Base-by-base conservation (phyloP, 2,329 filamentous ascomycete species). In the Celoporthe dispersa region DNA sequence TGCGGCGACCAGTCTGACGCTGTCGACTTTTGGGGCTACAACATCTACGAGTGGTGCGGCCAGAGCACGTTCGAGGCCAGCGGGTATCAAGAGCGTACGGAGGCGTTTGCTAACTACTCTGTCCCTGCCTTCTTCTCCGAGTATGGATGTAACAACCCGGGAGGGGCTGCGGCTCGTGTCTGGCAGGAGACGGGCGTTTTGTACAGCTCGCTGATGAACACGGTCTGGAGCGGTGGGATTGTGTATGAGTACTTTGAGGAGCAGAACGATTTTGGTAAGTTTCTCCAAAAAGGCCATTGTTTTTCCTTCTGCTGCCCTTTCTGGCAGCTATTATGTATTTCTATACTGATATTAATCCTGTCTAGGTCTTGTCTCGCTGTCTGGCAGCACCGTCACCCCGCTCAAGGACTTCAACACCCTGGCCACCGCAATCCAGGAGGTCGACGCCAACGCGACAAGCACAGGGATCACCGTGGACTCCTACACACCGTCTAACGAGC, bases 1-100 rank as follows among this genome's bases (percentile, higher is more conserved):
- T 99, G 96, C 79, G 93, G 94, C 71, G 80, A 85, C 44, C 83
- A 69, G 48, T 22, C 39, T 3, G 41, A 25, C 83, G 78, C 92
- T 70, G 97, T 98, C 74, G 96, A 99, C 82, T 98, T 97, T 86
- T 98, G 94, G 93, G 96, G 96, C 70, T 98, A 98, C 91, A 99
- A 99, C 87, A 97, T 98, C 84, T 99, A 98, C 88, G 97, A 94
- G 66, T 99, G 96, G 96, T 99, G 96, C 80, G 96, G 95, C 75
- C 81, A 94, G 75, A 97, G 92, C 78, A 89, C 85, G 76, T 96
- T 92, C 84, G 78, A 85, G 51, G 78, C 86, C 70, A 98, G 96
- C 4, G 93, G 94, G 66, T 99, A 94, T 83, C 85, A 91, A 74
- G 86, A 90, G 68, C 92, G 95, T 80, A 94, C 94, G 75, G 81